Evolutionary conservation across 1,284 basidiomycete genomes (phyloP).

Genomic region (Megacollybia platyphylla): DNA sequence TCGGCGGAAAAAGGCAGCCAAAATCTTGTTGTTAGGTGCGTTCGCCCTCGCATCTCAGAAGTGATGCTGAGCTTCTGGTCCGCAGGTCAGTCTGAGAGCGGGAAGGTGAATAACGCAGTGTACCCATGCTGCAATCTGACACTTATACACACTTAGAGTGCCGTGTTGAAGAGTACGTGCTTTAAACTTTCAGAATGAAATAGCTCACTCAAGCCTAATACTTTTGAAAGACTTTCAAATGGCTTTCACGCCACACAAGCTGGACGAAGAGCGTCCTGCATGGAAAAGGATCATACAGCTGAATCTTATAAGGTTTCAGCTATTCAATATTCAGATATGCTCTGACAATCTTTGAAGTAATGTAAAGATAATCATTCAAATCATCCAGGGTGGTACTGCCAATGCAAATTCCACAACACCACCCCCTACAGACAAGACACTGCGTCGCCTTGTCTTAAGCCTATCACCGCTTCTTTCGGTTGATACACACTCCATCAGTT

Average conservation of each 20-base stretch:
- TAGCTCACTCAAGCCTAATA: too few relatives aligned
- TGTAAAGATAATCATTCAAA: constrained; percentile 6
- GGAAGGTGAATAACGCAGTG: constrained; percentile 26
- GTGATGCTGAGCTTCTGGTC: constrained; percentile 1
- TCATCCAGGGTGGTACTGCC: constrained; percentile 19
- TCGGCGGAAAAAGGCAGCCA: constrained; percentile 42
- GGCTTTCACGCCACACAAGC: constrained; percentile 47
- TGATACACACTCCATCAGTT: constrained; percentile 33
- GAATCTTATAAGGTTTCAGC: constrained; percentile 51
- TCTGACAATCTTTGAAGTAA: constrained; percentile 7
- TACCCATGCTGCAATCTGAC: too few relatives aligned
- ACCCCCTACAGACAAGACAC: constrained; percentile 12
- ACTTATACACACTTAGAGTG: too few relatives aligned
- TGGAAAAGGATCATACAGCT: constrained; percentile 59
- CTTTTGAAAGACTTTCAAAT: constrained; percentile 46
- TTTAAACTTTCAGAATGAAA: too few relatives aligned
- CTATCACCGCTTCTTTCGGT: constrained; percentile 50
- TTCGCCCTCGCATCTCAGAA: not conserved
- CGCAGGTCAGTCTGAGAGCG: constrained; percentile 56
- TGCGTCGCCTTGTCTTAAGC: constrained; percentile 33
- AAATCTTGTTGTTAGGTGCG: constrained; percentile 51
- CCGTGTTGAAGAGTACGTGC: too few relatives aligned
- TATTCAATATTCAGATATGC: constrained; percentile 25
- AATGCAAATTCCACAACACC: not conserved
- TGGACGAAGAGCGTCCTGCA: constrained; percentile 38